Evolutionary conservation across 75 land plant species (phyloP), one percentile per base, ranked within the genome.

Genomic region (Selaginella moellendorffii): DNA sequence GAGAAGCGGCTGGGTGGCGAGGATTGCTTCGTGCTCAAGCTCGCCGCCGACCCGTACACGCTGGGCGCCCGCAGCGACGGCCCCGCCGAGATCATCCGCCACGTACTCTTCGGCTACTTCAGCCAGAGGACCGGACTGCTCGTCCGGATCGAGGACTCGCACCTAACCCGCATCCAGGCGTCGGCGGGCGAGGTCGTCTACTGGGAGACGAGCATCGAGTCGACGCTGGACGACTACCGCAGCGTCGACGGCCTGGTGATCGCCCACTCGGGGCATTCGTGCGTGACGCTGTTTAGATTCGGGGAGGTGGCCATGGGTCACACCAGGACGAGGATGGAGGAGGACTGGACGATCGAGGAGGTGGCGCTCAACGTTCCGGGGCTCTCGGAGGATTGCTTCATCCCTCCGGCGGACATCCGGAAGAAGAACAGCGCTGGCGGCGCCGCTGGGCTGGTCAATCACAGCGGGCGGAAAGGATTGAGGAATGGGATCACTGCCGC

Each of bases 281-380:
- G 67, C 23, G 80, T 82, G 31, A 82, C 82, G 10, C 85, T 85
- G 26, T 85, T 80, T 63, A 77, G 82, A 71, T 85, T 80, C 63
- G 88, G 88, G 2, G 88, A 82, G 64, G 70, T 51, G 30, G 82
- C 82, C 42, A 77, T 82, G 85, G 77, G 82, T 68, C 85, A 85
- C 61, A 66, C 82, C 19, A 77, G 72, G 56, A 85, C 88, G 0
- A 71, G 80, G 30, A 79, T 85, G 80, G 82, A 79, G 72, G 88
- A 85, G 74, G 72, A 64, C 1, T 85, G 88, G 88, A 77, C 80
- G 0, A 85, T 85, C 53, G 82, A 82, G 30, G 88, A 85, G 64
- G 82, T 85, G 8, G 88, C 80, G 12, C 82, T 85, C 68, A 82
- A 85, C 63, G 79, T 85, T 17, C 88, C 78, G 9, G 88, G 88